phyloP scores from a whole-genome alignment of 2,329 filamentous ascomycete genomes.

The Ploettnerulaceae sp. region DNA sequence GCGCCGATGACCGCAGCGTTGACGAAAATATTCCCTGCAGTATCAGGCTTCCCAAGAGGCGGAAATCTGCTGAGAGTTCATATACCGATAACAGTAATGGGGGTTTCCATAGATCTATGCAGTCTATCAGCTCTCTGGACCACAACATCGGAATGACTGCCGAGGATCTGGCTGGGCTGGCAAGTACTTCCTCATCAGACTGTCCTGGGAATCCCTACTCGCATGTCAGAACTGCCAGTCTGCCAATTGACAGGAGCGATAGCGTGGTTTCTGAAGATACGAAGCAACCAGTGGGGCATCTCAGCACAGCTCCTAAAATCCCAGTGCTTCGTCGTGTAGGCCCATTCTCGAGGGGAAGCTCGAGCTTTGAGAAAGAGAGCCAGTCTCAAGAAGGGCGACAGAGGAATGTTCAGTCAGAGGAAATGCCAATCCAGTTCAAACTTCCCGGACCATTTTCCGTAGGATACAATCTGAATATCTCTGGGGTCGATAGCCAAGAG shows the following conservation, averaged over 20 bases:
- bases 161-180: slow-evolving; percentile 10
- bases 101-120: slow-evolving; percentile 22
- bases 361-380: slow-evolving; percentile 9
- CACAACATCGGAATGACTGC: slow-evolving; percentile 1
- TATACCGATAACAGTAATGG: slow-evolving; percentile 27
- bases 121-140: slow-evolving; percentile 4
- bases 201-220: slow-evolving; percentile 3
- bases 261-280: neutral
- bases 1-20: slow-evolving; percentile 18
- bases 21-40: neutral
- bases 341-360: slow-evolving; percentile 15
- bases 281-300: slow-evolving; percentile 7
- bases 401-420: neutral
- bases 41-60: slow-evolving; percentile 5
- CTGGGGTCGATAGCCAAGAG: slow-evolving; percentile 5
- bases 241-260: slow-evolving; percentile 14
- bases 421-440: neutral
- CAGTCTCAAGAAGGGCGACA: too few relatives aligned
- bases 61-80: slow-evolving; percentile 15
- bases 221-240: slow-evolving; percentile 8
- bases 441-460: neutral
- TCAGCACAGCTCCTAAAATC: slow-evolving; percentile 14
- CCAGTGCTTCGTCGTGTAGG: slow-evolving; percentile 16
- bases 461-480: neutral
- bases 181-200: slow-evolving; percentile 2